A percentile compares a stretch with the other conserved stretches of the same genome.
Conservation (phyloP, 768 basidiomycete species). For the Russula foetens region DNA sequence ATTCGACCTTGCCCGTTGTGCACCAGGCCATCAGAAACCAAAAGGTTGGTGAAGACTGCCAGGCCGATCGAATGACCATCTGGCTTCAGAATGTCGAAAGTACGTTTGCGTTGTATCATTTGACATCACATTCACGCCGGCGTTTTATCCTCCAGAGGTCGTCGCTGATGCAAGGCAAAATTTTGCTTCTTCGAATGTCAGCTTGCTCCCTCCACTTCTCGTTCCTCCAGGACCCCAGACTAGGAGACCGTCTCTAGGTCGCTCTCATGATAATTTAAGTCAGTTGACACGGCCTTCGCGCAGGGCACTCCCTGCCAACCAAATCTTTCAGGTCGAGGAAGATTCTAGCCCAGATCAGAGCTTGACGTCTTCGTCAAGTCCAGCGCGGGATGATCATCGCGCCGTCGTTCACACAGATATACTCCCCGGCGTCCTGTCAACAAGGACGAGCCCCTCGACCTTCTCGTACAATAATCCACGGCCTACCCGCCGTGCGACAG, state of each 20-base stretch:
- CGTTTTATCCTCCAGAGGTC: conserved; percentile 43
- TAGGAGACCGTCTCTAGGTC: conserved; percentile 38
- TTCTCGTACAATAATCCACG: conserved; percentile 28
- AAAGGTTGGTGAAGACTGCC: conserved; percentile 44
- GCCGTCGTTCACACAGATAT: conserved; percentile 13
- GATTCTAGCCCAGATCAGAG: conserved; percentile 26
- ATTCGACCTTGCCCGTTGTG: conserved; percentile 46
- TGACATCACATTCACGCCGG: neutral
- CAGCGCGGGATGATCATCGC: neutral
- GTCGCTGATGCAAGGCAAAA: conserved; percentile 74
- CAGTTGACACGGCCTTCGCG: conserved; percentile 52
- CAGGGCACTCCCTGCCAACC: conserved; percentile 53
- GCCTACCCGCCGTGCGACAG: conserved; percentile 47
- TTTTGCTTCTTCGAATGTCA: conserved; percentile 47
- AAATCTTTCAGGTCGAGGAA: conserved; percentile 55
- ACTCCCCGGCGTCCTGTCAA: conserved; percentile 24
- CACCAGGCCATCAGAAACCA: conserved; percentile 47
- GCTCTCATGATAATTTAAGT: conserved; percentile 32
- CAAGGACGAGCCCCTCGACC: conserved; percentile 18
- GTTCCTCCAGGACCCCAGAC: conserved; percentile 31
- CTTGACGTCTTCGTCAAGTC: conserved; percentile 20
- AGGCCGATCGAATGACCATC: conserved; percentile 60
- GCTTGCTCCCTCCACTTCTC: conserved; percentile 54
- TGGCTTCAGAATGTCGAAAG: conserved; percentile 84
- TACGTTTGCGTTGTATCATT: conserved; percentile 31